Base-by-base conservation (phyloP, 2,329 filamentous ascomycete genomes). In the Talaromyces sp. region DNA sequence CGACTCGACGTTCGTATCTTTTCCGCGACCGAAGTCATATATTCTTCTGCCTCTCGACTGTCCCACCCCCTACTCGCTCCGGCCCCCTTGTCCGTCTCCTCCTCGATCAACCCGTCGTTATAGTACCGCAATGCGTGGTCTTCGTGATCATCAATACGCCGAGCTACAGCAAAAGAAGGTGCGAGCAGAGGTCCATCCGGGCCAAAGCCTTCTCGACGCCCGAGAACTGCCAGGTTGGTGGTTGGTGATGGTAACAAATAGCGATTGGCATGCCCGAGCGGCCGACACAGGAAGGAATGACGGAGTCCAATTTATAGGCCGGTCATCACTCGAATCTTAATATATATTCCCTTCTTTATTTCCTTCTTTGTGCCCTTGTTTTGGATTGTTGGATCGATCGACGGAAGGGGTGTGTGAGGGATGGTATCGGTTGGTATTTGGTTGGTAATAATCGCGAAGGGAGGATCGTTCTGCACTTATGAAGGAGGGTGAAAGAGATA, bases 11-110 rank as follows among this genome's bases (percentile, higher is more conserved):
- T 31, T 47, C 47, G 56, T 60, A 15, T 17, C 47, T 40, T 49
- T 34, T 61, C 34, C 36, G 63, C 47, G 47, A 51, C 58, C 15
- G 22, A n/a, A 56, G 40, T 65, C 62, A 64, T 64, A 31, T 47
- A 40, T 38, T 38, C 22, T 29, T 29, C 49, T 47, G 19, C 36
- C 10, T 49, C 43, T 58, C 25, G 61, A 49, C 29, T 36, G 22
- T 49, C 8, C 56, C 56, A 59, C 22, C 34, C 22, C 36, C 13
- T 29, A 19, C 25, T 45, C 56, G 38, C 36, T 59, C 36, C 38
- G 15, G 13, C 56, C 25, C 56, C 56, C 36, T 40, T 29, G 22
- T 45, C 56, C 36, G 22, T 25, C 36, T 59, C 38, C 22, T 59
- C 36, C 36, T 43, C 22, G 19, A 31, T 31, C 15, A 31, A 45